phyloP scores from a whole-genome alignment of 2,329 filamentous ascomycete genomes.

The Exophiala aquamarina region DNA sequence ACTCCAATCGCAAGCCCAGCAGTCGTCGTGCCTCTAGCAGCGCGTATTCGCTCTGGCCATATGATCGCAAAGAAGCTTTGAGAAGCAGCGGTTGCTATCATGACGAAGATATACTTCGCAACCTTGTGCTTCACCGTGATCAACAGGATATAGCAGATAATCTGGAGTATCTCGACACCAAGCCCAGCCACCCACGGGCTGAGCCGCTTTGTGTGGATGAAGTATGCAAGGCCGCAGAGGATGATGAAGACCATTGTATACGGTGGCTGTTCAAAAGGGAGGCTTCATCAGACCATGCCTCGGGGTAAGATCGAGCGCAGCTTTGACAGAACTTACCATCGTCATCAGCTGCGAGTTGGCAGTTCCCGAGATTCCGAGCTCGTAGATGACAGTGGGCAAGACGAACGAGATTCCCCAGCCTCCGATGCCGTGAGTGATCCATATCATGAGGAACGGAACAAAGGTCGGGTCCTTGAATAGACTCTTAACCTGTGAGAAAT shows the following conservation, averaged over 20 bases:
- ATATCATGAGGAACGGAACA: slow-evolving; percentile 39
- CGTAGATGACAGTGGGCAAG: slow-evolving; percentile 43
- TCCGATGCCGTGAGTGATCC: slow-evolving; percentile 44
- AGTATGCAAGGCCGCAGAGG: neutral
- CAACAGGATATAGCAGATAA: slow-evolving; percentile 1
- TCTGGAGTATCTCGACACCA: neutral
- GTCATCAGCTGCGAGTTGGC: slow-evolving; percentile 45
- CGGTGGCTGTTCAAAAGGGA: too few relatives aligned
- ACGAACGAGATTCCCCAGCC: slow-evolving; percentile 42
- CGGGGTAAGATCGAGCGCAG: too few relatives aligned
- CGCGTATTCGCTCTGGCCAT: slow-evolving; percentile 45
- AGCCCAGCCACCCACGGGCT: slow-evolving; percentile 2
- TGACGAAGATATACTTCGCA: slow-evolving; percentile 3
- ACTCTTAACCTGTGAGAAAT: slow-evolving; percentile 31
- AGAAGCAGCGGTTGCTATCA: neutral
- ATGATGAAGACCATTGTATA: slow-evolving; percentile 4
- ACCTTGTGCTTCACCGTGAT: slow-evolving; percentile 1
- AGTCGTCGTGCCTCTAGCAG: slow-evolving; percentile 39
- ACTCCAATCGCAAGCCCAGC: slow-evolving; percentile 42
- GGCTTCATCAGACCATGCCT: too few relatives aligned
- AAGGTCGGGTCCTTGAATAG: slow-evolving; percentile 37
- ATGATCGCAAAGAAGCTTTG: slow-evolving; percentile 40
- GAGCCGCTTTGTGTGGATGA: slow-evolving; percentile 1
- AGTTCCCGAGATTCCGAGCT: slow-evolving; percentile 42
- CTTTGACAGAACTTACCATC: too few relatives aligned